A percentile compares a stretch with the other conserved stretches of the same genome.
These are phyloP conservation scores for Rubus idaeus DNA, from an alignment of 306 rosid genomes.

Conservation along the genomic window DNA sequence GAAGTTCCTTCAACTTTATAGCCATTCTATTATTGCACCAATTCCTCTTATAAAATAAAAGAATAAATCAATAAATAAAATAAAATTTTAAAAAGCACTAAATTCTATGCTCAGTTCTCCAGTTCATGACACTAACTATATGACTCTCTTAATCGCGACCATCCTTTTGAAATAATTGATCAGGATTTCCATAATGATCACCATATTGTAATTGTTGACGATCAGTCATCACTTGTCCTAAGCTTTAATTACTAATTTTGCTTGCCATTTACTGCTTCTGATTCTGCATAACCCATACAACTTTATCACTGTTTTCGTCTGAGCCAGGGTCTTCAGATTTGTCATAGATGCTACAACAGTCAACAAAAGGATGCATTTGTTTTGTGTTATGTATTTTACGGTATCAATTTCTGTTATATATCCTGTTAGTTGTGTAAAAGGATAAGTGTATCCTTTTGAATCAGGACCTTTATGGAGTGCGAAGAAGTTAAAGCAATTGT, in stretches of 20 bases:
- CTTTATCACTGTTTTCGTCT: neutral
- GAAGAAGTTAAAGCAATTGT: conserved; percentile 82
- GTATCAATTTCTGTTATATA: conserved; percentile 2
- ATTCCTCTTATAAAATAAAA: neutral
- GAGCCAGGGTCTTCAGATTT: neutral
- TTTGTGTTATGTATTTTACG: neutral
- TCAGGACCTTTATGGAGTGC: conserved; percentile 77
- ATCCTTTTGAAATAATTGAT: neutral
- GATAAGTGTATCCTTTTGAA: conserved; percentile 18
- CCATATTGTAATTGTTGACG: neutral
- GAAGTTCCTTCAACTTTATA: neutral
- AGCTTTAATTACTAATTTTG: no score
- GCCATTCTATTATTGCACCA: neutral
- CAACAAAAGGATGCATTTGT: neutral
- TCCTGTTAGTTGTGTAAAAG: neutral
- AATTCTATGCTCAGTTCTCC: no score
- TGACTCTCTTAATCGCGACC: neutral
- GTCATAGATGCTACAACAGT: neutral
- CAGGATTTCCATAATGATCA: neutral
- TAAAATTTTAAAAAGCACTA: neutral
- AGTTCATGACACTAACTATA: neutral
- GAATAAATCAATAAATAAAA: neutral
- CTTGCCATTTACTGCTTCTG: neutral
- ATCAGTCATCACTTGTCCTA: neutral
- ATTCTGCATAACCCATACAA: neutral